Percentiles rank a stretch among this genome's conserved stretches.
Evolutionary conservation across 1,284 basidiomycete species (phyloP).

Genomic region (Cutaneotrichosporon sp.): DNA sequence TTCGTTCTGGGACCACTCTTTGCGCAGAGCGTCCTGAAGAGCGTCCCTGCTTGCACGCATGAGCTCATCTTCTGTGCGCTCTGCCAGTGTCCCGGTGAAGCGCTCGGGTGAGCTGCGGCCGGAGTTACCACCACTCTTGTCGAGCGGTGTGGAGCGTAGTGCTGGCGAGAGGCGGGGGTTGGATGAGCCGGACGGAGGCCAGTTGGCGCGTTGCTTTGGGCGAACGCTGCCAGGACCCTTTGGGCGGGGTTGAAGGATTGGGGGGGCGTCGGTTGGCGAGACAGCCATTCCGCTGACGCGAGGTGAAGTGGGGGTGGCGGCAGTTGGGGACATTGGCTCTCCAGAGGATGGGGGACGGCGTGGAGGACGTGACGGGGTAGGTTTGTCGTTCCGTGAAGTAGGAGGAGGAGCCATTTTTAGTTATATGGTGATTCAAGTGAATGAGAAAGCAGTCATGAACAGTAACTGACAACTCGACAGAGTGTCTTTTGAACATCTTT

Average conservation of each 20-base stretch:
- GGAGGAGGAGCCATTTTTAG: too few relatives aligned
- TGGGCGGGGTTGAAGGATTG: conserved; percentile 8
- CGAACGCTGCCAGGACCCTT: conserved; percentile 10
- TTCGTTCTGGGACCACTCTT: conserved; percentile 35
- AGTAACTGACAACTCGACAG: too few relatives aligned
- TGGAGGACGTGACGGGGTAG: background rate
- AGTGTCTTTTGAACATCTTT: too few relatives aligned
- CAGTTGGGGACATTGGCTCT: background rate
- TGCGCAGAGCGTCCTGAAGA: conserved; percentile 28
- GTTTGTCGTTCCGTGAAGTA: background rate
- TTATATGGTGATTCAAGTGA: too few relatives aligned
- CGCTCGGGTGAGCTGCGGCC: conserved; percentile 4
- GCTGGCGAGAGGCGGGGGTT: conserved; percentile 1
- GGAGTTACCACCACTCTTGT: background rate
- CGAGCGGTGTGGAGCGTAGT: background rate
- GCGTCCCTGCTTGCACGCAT: conserved; percentile 25
- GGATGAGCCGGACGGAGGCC: background rate
- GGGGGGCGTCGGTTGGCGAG: conserved; percentile 7
- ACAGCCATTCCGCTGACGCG: background rate
- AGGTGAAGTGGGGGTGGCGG: conserved; percentile 1
- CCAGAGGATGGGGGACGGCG: background rate
- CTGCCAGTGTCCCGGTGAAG: conserved; percentile 20
- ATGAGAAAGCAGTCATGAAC: too few relatives aligned
- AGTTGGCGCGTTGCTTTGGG: conserved; percentile 8
- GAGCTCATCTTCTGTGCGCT: conserved; percentile 35